A percentile compares a stretch with the other conserved stretches of the same genome.
These are phyloP conservation scores for Craterostigma plantagineum DNA, from an alignment of 257 asterid genomes.

Conservation along the genomic window DNA sequence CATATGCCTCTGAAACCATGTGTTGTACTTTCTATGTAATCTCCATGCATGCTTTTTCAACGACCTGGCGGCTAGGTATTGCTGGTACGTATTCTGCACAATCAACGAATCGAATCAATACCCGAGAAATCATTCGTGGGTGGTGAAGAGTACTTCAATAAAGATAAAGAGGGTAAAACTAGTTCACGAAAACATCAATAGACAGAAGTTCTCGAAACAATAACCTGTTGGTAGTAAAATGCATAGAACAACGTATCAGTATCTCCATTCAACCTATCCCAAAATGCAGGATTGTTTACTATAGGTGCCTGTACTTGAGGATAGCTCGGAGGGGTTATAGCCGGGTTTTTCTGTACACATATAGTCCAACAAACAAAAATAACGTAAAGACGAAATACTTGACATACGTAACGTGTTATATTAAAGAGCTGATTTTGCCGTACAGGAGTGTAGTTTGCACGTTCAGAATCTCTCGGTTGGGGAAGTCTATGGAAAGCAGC, in stretches of 20 bases:
- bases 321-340: slow-evolving; percentile 64
- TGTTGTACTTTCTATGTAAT: slow-evolving; percentile 85
- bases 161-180: too few relatives aligned
- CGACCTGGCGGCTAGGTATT: slow-evolving; percentile 92
- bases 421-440: slow-evolving; percentile 6
- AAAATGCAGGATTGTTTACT: slow-evolving; percentile 84
- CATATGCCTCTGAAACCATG: slow-evolving; percentile 99
- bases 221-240: slow-evolving; percentile 92
- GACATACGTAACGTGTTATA: neutral
- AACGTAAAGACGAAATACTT: slow-evolving; percentile 4
- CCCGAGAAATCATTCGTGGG: too few relatives aligned
- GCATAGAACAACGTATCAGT: slow-evolving; percentile 77
- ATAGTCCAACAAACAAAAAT: too few relatives aligned
- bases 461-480: slow-evolving; percentile 95
- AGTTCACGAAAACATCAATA: too few relatives aligned
- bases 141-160: too few relatives aligned
- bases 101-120: too few relatives aligned
- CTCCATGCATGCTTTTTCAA: slow-evolving; percentile 97
- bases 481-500: slow-evolving; percentile 80
- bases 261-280: slow-evolving; percentile 97
- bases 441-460: slow-evolving; percentile 81
- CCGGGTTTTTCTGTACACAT: slow-evolving; percentile 65
- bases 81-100: slow-evolving; percentile 85
- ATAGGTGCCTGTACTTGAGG: slow-evolving; percentile 99
- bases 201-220: slow-evolving; percentile 4